Evolutionary conservation across 192 early-diverging fungal genomes (phyloP), one percentile per base, ranked within the genome.

Genomic region (Entophlyctis helioformis): DNA sequence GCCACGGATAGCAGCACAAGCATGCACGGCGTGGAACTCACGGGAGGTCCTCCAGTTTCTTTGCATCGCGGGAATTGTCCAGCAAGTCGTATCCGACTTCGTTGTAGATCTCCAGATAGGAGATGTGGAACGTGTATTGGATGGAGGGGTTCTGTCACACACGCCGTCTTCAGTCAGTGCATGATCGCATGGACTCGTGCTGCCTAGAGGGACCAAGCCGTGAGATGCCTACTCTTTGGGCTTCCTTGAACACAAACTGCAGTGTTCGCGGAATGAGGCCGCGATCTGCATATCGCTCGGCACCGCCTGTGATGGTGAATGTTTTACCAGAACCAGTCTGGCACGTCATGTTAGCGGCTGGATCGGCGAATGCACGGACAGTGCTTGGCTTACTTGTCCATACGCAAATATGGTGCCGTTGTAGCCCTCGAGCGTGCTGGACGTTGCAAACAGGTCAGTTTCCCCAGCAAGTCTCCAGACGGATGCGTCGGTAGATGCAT

Each of bases 371-470:
- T 7, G 9, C 24, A 22, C 1, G 19, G 10, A 35, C 37, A 41
- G 2, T 36, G 6, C 13, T 37, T 6, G 15, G 15, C 48, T 13
- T 27, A 69, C 63, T 56, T 64, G 69, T 38, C 76, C 76, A 46
- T 80, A 80, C 1, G 76, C 76, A 40, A 80, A 80, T 10, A 80
- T 64, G 11, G 76, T 80, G 12, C 71, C 75, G 46, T 80, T 80
- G 53, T 75, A 80, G 13, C 77, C 77, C 15, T 78, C 71, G 57
- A 80, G 36, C 11, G 60, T 65, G 39, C 73, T 77, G 27, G 9
- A 28, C 22, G n/a, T n/a, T n/a, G n/a, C n/a, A n/a, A n/a, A n/a
- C n/a, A n/a, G n/a, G n/a, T n/a, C n/a, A n/a, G n/a, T n/a, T n/a
- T n/a, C n/a, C n/a, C n/a, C n/a, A n/a, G n/a, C n/a, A n/a, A n/a